A percentile compares a stretch with the other conserved stretches of the same genome.
Conservation (phyloP, 2,329 filamentous ascomycete genomes). For the Colletotrichum scovillei region DNA sequence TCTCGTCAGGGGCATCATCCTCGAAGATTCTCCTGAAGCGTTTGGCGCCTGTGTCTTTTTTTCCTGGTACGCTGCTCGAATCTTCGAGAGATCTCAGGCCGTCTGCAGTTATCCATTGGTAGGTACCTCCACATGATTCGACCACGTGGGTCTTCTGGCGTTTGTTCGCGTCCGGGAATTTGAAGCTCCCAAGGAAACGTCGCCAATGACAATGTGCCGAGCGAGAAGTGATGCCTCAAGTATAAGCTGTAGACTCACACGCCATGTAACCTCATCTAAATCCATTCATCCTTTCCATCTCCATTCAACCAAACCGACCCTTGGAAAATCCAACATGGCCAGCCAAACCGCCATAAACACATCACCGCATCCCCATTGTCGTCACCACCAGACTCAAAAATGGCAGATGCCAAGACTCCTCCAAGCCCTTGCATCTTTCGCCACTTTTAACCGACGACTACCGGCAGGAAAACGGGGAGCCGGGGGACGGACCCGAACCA, state of each 20-base stretch:
- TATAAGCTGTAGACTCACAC: no score
- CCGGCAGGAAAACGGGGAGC: not conserved
- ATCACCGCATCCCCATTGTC: not conserved
- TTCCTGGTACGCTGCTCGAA: no score
- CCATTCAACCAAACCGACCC: no score
- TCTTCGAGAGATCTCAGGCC: not conserved
- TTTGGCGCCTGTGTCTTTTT: not conserved
- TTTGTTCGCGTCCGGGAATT: not conserved
- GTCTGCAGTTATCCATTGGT: not conserved
- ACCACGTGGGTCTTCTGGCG: not conserved
- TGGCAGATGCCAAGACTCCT: not conserved
- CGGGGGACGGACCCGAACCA: not conserved
- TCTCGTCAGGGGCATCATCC: not conserved
- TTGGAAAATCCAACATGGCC: not conserved
- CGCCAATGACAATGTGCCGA: no score
- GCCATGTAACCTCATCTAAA: conserved; percentile 15
- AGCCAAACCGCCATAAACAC: not conserved
- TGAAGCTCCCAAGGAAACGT: not conserved
- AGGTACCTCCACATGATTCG: not conserved
- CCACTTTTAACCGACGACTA: not conserved
- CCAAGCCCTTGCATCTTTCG: not conserved
- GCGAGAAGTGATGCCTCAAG: no score
- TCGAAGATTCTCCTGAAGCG: not conserved
- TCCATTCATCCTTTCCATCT: not conserved
- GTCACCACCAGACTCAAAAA: not conserved